phyloP scores from a whole-genome alignment of 192 early-diverging fungal genomes.

The Backusella parvicylindrica region DNA sequence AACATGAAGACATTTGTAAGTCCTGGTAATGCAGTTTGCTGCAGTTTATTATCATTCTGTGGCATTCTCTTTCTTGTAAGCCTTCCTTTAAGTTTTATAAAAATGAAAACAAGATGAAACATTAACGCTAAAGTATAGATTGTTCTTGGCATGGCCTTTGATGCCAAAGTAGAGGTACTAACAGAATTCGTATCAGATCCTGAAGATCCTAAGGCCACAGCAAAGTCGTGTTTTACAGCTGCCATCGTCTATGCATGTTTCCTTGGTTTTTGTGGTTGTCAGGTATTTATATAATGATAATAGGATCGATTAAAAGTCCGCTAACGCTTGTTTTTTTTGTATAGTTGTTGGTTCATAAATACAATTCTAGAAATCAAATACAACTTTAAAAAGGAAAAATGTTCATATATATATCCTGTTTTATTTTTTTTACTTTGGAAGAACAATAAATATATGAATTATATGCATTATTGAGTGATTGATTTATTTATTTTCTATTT shows the following conservation, averaged over 20 bases:
- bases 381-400: conserved; percentile 23
- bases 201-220: conserved; percentile 40
- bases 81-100: neutral
- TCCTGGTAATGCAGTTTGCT: conserved; percentile 43
- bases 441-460: neutral
- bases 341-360: conserved; percentile 33
- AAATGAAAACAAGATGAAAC: neutral
- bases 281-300: conserved; percentile 34
- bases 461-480: neutral
- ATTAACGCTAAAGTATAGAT: conserved; percentile 14
- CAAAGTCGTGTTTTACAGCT: conserved; percentile 47
- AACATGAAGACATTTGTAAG: conserved; percentile 50
- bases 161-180: conserved; percentile 41
- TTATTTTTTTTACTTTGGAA: too few species aligned
- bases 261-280: conserved; percentile 48
- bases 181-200: conserved; percentile 46
- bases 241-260: conserved; percentile 48
- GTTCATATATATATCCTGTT: too few species aligned
- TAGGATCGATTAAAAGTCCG: neutral
- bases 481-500: neutral
- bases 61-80: conserved; percentile 50
- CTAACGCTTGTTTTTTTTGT: neutral
- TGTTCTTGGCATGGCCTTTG: conserved; percentile 41
- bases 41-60: conserved; percentile 43
- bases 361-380: conserved; percentile 35